Evolutionary conservation across 148 eudicot genomes (phyloP), one percentile per base, ranked within the genome.

Genomic region (Spergularia bocconei): DNA sequence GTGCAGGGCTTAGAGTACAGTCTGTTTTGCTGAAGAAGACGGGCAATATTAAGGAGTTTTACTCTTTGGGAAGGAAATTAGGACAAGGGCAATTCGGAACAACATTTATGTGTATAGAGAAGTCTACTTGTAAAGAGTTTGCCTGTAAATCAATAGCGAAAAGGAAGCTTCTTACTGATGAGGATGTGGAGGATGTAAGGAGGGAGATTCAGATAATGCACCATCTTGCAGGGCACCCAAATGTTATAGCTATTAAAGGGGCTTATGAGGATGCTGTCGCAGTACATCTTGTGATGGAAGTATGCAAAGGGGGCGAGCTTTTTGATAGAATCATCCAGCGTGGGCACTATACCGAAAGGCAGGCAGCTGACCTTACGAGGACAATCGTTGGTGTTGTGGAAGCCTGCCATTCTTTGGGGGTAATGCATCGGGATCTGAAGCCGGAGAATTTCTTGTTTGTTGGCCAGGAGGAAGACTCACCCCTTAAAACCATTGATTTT

Each of bases 121-220:
- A 87, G 68, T 73, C 82, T 29, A 81, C 82, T 7, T 79, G 82
- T 23, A 85, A 82, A 57, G 81, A 87, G 73, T 85, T 41, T 72
- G 91, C 88, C 6, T 87, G 91, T 77, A 87, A 87, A 75, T 87
- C 90, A 4, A 85, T 87, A 25, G 88, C 88, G 0, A 85, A 87
- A 66, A 79, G 90, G 80, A 87, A 87, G 69, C 76, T 87, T 47
- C 61, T 87, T 70, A 81, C 85, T 1, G 82, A 81, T 55, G 90
- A 87, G 53, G 90, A 87, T 70, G 88, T 85, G 75, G 90, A 87
- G 75, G 90, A 87, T 67, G 90, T 87, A 56, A 85, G 90, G 79
- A 85, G 88, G 73, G 90, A 87, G 63, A 81, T 87, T 77, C 90
- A 87, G 85, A 87, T 87, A 85, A 87, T 87, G 90, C 88, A 87